Evolutionary conservation across 768 basidiomycete genomes (phyloP), one percentile per base, ranked within the genome.

Genomic region (Butyriboletus loyo): DNA sequence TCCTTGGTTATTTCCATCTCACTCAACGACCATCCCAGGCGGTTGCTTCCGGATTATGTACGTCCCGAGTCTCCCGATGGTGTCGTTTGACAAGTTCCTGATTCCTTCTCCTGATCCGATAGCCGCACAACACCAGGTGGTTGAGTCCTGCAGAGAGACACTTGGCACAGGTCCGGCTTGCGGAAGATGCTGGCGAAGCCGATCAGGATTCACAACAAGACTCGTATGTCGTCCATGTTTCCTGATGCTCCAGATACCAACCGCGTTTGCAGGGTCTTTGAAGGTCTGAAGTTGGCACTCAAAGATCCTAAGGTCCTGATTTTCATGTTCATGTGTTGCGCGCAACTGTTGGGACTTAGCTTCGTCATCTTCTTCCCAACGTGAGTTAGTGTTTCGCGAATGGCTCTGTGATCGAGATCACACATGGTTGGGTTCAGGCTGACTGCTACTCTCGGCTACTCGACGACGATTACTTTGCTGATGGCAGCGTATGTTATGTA

Each of bases 331-430:
- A 80, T 83, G 75, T 74, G 69, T 4, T 76, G 75, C 36, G 67
- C 80, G 0, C 80, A 83, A 60, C 66, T 83, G 2, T 66, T 84
- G 1, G 83, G 83, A 1, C 64, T 83, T 53, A 82, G 81, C 48
- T 85, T 85, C 59, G 74, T 81, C 34, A 78, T 81, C 56, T 86
- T 85, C 70, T 86, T 78, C 67, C 77, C 76, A 24, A 75, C 77
- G 75, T 76, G 46, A 52, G 73, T 64, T n/a, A n/a, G n/a, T n/a
- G 10, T 30, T 21, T 31, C 3, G 21, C 9, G 17, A 35, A 22
- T 8, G 7, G 41, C 25, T 9, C n/a, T 22, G 7, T 43, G 1
- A 38, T 31, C 2, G n/a, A n/a, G n/a, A n/a, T n/a, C n/a, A n/a
- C n/a, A n/a, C n/a, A n/a, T n/a, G n/a, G n/a, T n/a, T n/a, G 3